Evolutionary conservation across 768 basidiomycete species (phyloP), one percentile per base, ranked within the genome.

Genomic region (Exidia glandulosa): DNA sequence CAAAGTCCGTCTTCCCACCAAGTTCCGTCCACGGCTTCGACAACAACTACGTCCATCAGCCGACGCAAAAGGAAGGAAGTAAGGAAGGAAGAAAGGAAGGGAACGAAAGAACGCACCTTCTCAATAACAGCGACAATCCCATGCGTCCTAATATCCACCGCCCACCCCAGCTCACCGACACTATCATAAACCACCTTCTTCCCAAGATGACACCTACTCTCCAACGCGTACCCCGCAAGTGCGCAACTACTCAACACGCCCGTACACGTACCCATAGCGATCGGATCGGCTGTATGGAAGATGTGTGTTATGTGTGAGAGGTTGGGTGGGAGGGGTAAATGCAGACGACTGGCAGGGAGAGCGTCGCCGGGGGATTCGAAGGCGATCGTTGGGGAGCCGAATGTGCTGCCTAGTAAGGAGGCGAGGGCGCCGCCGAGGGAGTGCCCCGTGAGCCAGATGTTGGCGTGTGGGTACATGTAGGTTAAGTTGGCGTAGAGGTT

Each of bases 401-500:
- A 99, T 0, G 95, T 94, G 2, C 83, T 76, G 0, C 90, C 93
- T 7, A 97, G 75, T 3, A 99, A 79, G 0, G 91, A 83, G 2
- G 94, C 85, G 23, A 98, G 72, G 0, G 88, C 77, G 0, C 95
- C 95, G 9, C 19, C 9, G 45, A 19, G 13, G 16, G 48, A 52
- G 34, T 31, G 25, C 60, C 92, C 93, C 6, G 82, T 82, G 3
- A 97, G 66, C 94, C 94, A 97, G 57, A 98, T 94, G 59, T 86
- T 84, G 33, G 94, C 79, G 47, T 88, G 69, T 0, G 95, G 95
- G 68, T 95, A 98, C 81, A 95, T 82, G 64, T 86, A 87, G 2
- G 89, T 84, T 58, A 98, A 77, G 69, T 96, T 93, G 71, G 94
- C 91, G 72, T 93, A 98, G 6, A 98, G 76, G 68, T 94, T 87